Conservation (phyloP, 129 eudicot species). For the Saposhnikovia divaricata region DNA sequence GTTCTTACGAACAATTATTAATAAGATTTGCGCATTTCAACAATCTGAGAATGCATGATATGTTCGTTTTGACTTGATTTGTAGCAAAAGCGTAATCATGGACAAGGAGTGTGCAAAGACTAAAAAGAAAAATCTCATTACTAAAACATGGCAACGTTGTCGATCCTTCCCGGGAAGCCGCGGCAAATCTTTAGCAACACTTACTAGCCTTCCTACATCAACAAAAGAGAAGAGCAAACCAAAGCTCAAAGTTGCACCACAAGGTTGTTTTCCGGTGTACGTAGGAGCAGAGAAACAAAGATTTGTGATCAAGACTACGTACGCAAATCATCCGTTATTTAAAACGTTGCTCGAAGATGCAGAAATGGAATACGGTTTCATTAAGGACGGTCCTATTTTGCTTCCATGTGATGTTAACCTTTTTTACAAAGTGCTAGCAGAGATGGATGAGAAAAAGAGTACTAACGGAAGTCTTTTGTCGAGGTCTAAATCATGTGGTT, state of each 20-base stretch:
- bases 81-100: too few relatives aligned
- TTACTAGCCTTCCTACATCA: not conserved
- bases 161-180: conserved; percentile 16
- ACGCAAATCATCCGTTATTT: conserved; percentile 57
- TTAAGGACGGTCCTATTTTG: conserved; percentile 48
- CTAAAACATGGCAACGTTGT: conserved; percentile 36
- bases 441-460: conserved; percentile 32
- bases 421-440: conserved; percentile 48
- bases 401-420: conserved; percentile 70
- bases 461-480: not conserved
- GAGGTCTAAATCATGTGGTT: conserved; percentile 13
- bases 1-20: too few relatives aligned
- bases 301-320: conserved; percentile 53
- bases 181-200: not conserved
- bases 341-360: conserved; percentile 60
- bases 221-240: conserved; percentile 9
- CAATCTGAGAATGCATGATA: too few relatives aligned
- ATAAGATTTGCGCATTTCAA: too few relatives aligned
- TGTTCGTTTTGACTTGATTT: too few relatives aligned
- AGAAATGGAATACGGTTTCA: conserved; percentile 53
- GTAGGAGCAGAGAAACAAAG: conserved; percentile 65
- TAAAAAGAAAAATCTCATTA: conserved; percentile 28
- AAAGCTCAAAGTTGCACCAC: conserved; percentile 26
- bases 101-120: too few relatives aligned
- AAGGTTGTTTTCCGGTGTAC: conserved; percentile 56